Evolutionary conservation across 139 green algal genomes (phyloP), one percentile per base, ranked within the genome.

Genomic region (Asterochloris erici): DNA sequence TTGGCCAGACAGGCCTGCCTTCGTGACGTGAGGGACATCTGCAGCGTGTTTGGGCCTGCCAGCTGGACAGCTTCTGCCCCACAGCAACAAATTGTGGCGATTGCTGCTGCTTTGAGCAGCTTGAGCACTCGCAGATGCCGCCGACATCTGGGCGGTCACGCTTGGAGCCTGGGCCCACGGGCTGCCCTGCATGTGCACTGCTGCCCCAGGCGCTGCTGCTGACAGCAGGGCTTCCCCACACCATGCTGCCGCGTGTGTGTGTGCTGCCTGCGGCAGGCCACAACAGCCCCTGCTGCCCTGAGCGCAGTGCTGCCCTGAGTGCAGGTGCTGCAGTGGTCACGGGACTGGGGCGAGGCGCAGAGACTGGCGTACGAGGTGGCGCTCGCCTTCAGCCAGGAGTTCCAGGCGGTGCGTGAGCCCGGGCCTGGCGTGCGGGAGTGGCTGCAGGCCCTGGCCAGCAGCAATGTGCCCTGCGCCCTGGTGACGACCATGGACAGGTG

Each of bases 291-390:
- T 54, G 38, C 38, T 54, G 6, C 38, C 19, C 73, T 14, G 63
- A 29, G 84, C 79, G 47, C 75, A 91, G 74, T 96, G 73, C 83
- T 97, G 83, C 38, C 19, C 73, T 14, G 63, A 29, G 84, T 79
- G 47, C 75, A 91, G 81, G 74, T 96, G 73, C 83, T 97, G 83
- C 84, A 91, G 68, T 97, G 93, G 92, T 94, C 93, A 1, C 28
- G 77, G 23, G 84, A 92, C 74, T 89, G 84, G 81, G 79, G 81
- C 14, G 76, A 77, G n/a, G 93, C 90, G 4, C 81, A 88, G 74
- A 82, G 82, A 54, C 81, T 96, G 73, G 88, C 91, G 11, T 90
- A 82, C 79, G 83, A 88, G 71, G 88, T 95, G 60, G 91, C 89
- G 6, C 74, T 66, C 23, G 60, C 84, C 12, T 92, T 88, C 15